Conservation (phyloP, 2,329 filamentous ascomycete species). For the Ophiostoma novo-ulmi region DNA sequence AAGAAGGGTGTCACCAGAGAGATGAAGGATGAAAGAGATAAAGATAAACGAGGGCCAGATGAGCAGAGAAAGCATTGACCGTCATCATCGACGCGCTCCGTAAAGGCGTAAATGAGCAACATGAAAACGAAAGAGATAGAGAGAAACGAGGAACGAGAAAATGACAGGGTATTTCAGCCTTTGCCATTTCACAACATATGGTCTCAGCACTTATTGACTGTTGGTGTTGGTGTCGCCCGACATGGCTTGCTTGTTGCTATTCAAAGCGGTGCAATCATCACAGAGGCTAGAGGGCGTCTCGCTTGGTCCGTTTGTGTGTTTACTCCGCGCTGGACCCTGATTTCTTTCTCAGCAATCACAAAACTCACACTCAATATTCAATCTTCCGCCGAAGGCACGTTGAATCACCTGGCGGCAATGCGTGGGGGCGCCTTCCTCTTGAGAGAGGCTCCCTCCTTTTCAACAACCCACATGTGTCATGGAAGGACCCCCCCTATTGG, state of each 20-base stretch:
- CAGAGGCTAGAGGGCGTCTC: not conserved
- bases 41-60: not conserved
- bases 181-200: not conserved
- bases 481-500: not conserved
- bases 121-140: too few species aligned
- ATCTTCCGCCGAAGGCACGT: not conserved
- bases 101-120: too few species aligned
- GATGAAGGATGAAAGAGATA: not conserved
- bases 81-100: constrained; percentile 1
- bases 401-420: not conserved
- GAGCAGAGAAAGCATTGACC: not conserved
- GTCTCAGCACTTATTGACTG: not conserved
- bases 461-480: not conserved
- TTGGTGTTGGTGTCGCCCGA: constrained; percentile 1
- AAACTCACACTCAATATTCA: not conserved
- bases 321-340: not conserved
- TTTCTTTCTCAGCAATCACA: not conserved
- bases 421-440: not conserved
- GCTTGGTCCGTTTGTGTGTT: too few species aligned
- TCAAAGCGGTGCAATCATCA: too few species aligned
- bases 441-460: not conserved
- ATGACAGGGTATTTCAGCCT: not conserved
- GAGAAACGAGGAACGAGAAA: too few species aligned
- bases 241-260: not conserved
- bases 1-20: not conserved